Percentiles rank a stretch among this genome's conserved stretches.
phyloP scores from a whole-genome alignment of 768 basidiomycete species.

The Auricularia auricula-judae region DNA sequence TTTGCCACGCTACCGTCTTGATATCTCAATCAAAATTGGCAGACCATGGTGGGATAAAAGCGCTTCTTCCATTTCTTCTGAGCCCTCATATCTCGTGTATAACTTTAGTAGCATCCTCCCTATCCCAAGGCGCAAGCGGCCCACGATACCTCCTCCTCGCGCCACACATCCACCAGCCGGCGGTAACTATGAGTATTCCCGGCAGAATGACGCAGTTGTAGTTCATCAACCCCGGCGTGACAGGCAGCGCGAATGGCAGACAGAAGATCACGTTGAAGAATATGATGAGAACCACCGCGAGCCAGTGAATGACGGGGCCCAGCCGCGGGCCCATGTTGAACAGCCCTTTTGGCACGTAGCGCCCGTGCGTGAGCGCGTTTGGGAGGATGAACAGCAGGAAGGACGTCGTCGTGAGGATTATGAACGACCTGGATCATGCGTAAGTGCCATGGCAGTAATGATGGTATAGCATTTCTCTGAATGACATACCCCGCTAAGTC shows the following conservation, averaged over 20 bases:
- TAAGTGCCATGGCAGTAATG: background rate
- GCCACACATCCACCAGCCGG: background rate
- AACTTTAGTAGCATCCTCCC: background rate
- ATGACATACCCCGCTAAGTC: background rate
- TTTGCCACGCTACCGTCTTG: too few relatives aligned
- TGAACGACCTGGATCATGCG: background rate
- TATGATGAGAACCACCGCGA: background rate
- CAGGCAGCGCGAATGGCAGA: background rate
- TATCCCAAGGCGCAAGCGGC: background rate
- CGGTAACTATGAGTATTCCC: background rate
- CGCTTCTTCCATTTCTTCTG: too few relatives aligned
- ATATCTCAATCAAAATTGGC: too few relatives aligned
- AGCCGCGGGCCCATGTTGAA: background rate
- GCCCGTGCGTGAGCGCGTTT: background rate
- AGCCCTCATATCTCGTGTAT: too few relatives aligned
- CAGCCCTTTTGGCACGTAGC: background rate
- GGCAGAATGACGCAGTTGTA: background rate
- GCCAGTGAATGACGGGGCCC: background rate
- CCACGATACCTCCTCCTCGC: background rate
- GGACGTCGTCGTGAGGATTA: background rate
- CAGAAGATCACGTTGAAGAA: background rate
- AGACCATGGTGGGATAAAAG: too few relatives aligned
- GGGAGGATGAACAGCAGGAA: background rate
- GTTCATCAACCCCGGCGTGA: background rate
- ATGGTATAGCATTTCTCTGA: background rate